Base-by-base conservation (phyloP, 1,139 yeast genomes). In the Scheffersomyces parashehatae region DNA sequence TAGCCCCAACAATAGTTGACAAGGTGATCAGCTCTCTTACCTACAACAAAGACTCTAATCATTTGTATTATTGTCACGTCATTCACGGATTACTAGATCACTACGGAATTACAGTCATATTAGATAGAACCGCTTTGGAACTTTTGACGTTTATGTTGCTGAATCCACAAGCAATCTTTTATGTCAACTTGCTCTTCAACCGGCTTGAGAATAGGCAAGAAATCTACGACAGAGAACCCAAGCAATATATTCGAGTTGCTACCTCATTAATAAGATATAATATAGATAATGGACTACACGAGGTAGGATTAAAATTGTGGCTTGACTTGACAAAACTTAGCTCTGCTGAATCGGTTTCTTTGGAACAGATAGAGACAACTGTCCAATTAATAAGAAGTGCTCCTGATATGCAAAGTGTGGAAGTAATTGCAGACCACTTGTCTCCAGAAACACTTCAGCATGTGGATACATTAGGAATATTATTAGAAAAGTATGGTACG, bases 401-500 rank as follows among this genome's bases (percentile, higher is more conserved):
- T 40, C 33, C 36, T 13, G 31, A 34, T 5, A 33, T 38, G 3
- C 38, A 34, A 9, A n/a, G 26, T 11, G 36, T 47, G 5, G 39
- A 36, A 2, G n/a, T 24, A 7, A 40, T 45, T 9, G 28, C 43
- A 10, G 28, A 31, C 3, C 30, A 29, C 24, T 14, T 43, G 3
- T 44, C 46, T 13, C n/a, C 20, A 8, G 29, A 30, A 7, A 5
- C 41, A 6, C 13, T 24, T 14, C 12, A 29, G n/a, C 32, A 40
- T 11, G 33, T 31, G 16, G 49, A 39, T 12, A 37, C 38, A 2
- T 29, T 50, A 26, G 59, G 56, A 30, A 44, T 43, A 31, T 43
- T 54, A 13, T 32, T 61, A 9, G 43, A 46, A 32, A 51, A 48
- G 39, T 55, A 44, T 42, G 64, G 61, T 3, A 46, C 49, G 6